Base-by-base conservation (phyloP, 352 stramenopile genomes). In the Globisporangium okanoganense region DNA sequence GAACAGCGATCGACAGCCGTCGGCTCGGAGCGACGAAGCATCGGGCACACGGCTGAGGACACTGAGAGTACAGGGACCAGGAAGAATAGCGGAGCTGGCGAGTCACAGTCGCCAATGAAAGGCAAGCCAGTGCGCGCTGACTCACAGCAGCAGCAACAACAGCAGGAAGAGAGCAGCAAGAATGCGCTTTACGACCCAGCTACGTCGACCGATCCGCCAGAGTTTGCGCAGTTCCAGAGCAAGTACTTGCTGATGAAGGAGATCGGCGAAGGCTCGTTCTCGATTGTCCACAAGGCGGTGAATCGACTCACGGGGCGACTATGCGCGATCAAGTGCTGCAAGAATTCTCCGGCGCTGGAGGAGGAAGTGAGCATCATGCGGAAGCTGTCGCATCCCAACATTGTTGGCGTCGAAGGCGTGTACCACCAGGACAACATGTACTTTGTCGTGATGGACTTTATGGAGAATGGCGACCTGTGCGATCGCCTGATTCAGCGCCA, bases 381-480 rank as follows among this genome's bases (percentile, higher is more conserved):
- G 5, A 76, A 72, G 20, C 50, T 94, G 2, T 70, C 75, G 25
- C 83, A 93, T 31, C 80, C 81, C 2, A 94, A 92, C 47, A 68
- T 94, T 24, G 72, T 92, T 24, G 64, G 66, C 3, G 53, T 94
- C 3, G 76, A 94, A 61, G 82, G 78, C 8, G 80, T 94, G 3
- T 94, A 88, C 65, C 43, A 75, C 5, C 78, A 86, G 18, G 72
- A 88, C 55, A 70, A 82, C 44, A 85, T 92, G 53, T 87, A 86
- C 64, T 94, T 89, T 56, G 78, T 94, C 29, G 82, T 92, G 50
- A 90, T 94, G 80, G 84, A 92, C 52, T 87, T 87, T 55, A 81
- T 94, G 66, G 78, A 85, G 24, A 72, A 88, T 43, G 84, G 84
- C 4, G 84, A 94, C 36, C 62, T 94, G 50, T 94, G 84, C 45